Base-by-base conservation (phyloP, 768 basidiomycete species). In the Xerocomellus amylosporus region DNA sequence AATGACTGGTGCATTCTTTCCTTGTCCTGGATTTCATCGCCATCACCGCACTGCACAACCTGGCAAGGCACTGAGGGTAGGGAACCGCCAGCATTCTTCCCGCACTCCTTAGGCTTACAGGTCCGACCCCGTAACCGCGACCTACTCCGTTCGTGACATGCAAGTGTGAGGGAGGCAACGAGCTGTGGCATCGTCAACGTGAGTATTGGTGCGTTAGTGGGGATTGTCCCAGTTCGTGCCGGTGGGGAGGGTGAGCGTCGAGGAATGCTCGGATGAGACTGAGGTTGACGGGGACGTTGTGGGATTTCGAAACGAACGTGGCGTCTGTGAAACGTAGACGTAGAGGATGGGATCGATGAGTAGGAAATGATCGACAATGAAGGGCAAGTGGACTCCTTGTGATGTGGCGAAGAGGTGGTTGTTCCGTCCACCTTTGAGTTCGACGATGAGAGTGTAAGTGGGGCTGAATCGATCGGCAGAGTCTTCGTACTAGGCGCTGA, bases 111-210 rank as follows among this genome's bases (percentile, higher is more conserved):
- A 5, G 43, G 24, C 20, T 46, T 59, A 8, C 17, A 38, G 24
- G 49, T 19, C 24, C 64, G 64, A 19, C 60, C 61, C 3, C 71
- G 70, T 17, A 43, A 9, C 14, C 61, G 59, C 38, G 46, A n/a
- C 44, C 59, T 56, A 22, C 55, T 46, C 44, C 58, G 59, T 19
- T 72, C 69, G 40, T 41, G 66, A 47, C 65, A 39, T 22, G 65
- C 63, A 42, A 71, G 64, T 1, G 57, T 67, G 17, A 71, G 62
- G 8, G 65, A 60, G 20, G 69, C 69, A 17, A 71, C 69, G 14
- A 71, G 69, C 46, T 71, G 69, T 1, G 71, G 62, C 49, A 71
- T 67, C 2, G 71, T 60, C 61, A 71, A 59, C 28, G 62, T 59
- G 42, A 58, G 50, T 20, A 51, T 52, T 26, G 45, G 67, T 8